A percentile compares a stretch with the other conserved stretches of the same genome.
Conservation (phyloP, 176 grass and related monocot species). For the Musa schizocarpa region DNA sequence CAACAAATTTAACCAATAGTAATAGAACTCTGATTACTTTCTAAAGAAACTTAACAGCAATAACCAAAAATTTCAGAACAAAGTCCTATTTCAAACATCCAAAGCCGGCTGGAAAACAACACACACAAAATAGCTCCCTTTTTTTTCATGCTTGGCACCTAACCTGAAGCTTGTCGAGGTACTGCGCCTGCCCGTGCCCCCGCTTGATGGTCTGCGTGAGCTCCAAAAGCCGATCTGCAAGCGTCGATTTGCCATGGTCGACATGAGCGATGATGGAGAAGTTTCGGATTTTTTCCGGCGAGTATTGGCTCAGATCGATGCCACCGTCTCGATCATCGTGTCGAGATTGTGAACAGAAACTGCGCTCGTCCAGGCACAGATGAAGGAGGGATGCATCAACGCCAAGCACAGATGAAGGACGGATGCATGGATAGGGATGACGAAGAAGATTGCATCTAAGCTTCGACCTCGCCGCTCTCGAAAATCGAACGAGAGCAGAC, state of each 20-base stretch:
- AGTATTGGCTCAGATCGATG: conserved; percentile 51
- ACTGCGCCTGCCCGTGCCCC: conserved; percentile 80
- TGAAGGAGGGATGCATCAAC: conserved; percentile 12
- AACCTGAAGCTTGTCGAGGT: conserved; percentile 88
- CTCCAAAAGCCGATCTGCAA: conserved; percentile 76
- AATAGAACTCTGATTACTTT: not conserved
- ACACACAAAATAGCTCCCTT: no score
- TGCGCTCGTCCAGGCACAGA: conserved; percentile 14
- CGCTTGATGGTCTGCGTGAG: conserved; percentile 82
- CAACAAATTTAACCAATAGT: not conserved
- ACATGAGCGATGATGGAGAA: conserved; percentile 92
- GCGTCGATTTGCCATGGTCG: conserved; percentile 88
- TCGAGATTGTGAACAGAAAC: conserved; percentile 13
- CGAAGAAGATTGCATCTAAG: not conserved
- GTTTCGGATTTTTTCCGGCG: conserved; percentile 75
- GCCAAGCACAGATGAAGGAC: not conserved
- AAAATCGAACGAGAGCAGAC: conserved; percentile 7
- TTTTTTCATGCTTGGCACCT: not conserved
- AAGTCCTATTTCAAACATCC: conserved; percentile 4
- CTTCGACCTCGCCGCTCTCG: conserved; percentile 18
- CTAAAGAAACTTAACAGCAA: not conserved
- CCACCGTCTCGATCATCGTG: conserved; percentile 13
- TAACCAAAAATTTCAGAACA: not conserved
- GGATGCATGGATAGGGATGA: not conserved
- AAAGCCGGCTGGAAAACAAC: not conserved